Base-by-base conservation (phyloP, 2,329 filamentous ascomycete genomes). In the Sporothrix pallida region DNA sequence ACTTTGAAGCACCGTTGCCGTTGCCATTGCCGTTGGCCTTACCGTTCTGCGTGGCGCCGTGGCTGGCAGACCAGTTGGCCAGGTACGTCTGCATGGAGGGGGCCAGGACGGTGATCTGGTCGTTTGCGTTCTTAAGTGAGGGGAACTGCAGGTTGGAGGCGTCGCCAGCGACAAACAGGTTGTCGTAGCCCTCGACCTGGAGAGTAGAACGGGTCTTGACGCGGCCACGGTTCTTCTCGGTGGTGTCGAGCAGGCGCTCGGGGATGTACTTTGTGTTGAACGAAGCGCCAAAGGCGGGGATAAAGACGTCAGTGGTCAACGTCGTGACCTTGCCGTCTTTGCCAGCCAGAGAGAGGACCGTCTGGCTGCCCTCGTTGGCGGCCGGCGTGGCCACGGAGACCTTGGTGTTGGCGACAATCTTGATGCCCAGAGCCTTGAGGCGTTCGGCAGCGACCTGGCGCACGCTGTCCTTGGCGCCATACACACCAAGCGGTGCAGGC, bases 271-370 rank as follows among this genome's bases (percentile, higher is more conserved):
- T 70, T 74, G 74, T 82, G 79, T 88, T 88, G 73, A 83, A 82
- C 0, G 78, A 70, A 3, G 83, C 74, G 60, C 87, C 87, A 50
- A 82, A 84, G 0, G 85, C 83, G 0, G 86, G 86, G 15, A 88
- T 78, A 77, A 86, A 84, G 0, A 86, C 79, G 73, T 77, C 76
- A 17, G 67, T 26, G 52, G 68, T 68, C 7, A 71, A 46, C 44
- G 63, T 50, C 12, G 50, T 69, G 10, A 44, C 58, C 31, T 74
- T 75, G 37, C 72, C 60, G 37, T 72, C 74, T 48, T 58, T 48
- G 9, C 26, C 20, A 8, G 50, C 42, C 1, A 76, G 75, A 12
- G 23, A 56, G 37, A 75, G 42, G 15, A 69, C 60, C 6, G 71
- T 74, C 68, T 48, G 26, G 42, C 42, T 6, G 37, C 37, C 72